Percentiles rank a stretch among this genome's conserved stretches.
phyloP scores from a whole-genome alignment of 169 alveolate genomes.

The Plasmodium falciparum region DNA sequence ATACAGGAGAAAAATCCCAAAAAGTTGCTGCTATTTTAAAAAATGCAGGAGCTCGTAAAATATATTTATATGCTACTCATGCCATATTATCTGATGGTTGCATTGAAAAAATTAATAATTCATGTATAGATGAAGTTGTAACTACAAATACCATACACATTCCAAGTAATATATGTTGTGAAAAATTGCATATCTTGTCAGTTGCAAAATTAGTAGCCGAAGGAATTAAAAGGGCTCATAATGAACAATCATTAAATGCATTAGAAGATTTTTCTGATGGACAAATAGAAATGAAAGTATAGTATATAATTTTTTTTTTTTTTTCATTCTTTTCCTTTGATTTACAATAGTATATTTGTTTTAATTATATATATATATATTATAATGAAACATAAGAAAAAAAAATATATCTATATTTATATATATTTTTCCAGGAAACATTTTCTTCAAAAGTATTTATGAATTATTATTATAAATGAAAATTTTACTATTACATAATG shows the following conservation, averaged over 20 bases:
- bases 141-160: conserved; percentile 84
- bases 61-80: conserved; percentile 93
- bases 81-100: conserved; percentile 87
- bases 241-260: conserved; percentile 77
- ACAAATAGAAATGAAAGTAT: conserved; percentile 86
- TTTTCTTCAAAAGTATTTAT: too few relatives aligned
- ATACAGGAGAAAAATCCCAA: conserved; percentile 92
- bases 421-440: too few relatives aligned
- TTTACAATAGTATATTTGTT: neutral
- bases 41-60: conserved; percentile 90
- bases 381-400: too few relatives aligned
- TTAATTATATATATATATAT: neutral
- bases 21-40: conserved; percentile 89
- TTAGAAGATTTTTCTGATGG: conserved; percentile 89
- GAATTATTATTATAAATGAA: too few relatives aligned
- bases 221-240: conserved; percentile 84
- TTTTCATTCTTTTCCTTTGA: conserved; percentile 73
- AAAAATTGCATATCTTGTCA: conserved; percentile 81
- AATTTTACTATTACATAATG: too few relatives aligned
- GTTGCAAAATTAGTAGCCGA: conserved; percentile 87
- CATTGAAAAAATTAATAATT: conserved; percentile 80
- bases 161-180: conserved; percentile 79
- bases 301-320: conserved; percentile 86
- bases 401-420: conserved; percentile 38
- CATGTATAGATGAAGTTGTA: conserved; percentile 85